phyloP scores from a whole-genome alignment of 495 filamentous ascomycete genomes.

The Neurospora sublineolata region DNA sequence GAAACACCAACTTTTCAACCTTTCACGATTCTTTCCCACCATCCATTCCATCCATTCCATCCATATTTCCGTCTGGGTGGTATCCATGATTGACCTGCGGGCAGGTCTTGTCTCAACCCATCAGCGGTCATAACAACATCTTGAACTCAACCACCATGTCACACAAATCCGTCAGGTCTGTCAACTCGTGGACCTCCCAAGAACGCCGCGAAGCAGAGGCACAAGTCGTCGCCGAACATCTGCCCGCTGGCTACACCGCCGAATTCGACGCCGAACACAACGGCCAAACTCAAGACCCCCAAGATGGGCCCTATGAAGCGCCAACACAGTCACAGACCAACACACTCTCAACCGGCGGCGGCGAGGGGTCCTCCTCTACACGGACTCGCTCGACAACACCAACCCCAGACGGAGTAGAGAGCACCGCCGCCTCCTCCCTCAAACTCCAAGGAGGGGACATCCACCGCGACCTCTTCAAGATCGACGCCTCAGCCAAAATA shows the following conservation, averaged over 20 bases:
- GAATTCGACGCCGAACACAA: slow-evolving; percentile 20
- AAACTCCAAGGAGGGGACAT: slow-evolving; percentile 57
- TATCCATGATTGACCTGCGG: neutral
- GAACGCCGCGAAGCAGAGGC: slow-evolving; percentile 16
- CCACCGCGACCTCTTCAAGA: slow-evolving; percentile 56
- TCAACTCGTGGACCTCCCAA: neutral
- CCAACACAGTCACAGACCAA: slow-evolving; percentile 8
- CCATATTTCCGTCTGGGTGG: neutral
- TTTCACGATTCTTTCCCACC: neutral
- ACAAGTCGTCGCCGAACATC: slow-evolving; percentile 31
- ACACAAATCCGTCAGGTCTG: neutral
- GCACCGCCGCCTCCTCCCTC: slow-evolving; percentile 39
- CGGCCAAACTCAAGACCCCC: slow-evolving; percentile 10
- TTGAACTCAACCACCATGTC: neutral
- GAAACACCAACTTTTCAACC: neutral
- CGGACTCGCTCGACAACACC: slow-evolving; percentile 19
- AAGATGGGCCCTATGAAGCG: neutral
- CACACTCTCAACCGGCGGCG: slow-evolving; percentile 41
- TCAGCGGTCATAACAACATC: neutral
- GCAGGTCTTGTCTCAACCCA: neutral
- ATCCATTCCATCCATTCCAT: neutral
- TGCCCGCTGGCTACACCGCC: slow-evolving; percentile 35
- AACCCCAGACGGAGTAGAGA: neutral
- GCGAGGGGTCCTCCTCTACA: slow-evolving; percentile 59
- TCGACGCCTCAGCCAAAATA: slow-evolving; percentile 39